These are phyloP conservation scores for Phylloporus sp. DNA, from an alignment of 1,284 basidiomycete species.

Conservation along the genomic window DNA sequence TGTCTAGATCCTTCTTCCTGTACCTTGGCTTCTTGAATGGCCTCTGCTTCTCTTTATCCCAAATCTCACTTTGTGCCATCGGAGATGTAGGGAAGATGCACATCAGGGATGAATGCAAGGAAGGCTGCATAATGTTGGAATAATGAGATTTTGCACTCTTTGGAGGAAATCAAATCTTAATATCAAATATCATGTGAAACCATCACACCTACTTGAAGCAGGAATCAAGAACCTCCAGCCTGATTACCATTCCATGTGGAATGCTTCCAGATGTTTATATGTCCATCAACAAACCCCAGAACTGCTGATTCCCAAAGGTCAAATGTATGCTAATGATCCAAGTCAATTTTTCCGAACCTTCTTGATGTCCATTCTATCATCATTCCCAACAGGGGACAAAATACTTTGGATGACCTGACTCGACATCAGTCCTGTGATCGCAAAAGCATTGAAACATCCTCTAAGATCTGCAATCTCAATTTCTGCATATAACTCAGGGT, in stretches of 20 bases:
- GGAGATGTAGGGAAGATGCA: slow-evolving; percentile 58
- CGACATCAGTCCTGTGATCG: slow-evolving; percentile 84
- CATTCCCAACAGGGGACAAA: slow-evolving; percentile 58
- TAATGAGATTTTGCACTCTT: slow-evolving; percentile 60
- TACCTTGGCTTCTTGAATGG: slow-evolving; percentile 65
- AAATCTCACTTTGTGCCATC: slow-evolving; percentile 70
- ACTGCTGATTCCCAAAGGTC: slow-evolving; percentile 46
- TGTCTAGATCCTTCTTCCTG: slow-evolving; percentile 84
- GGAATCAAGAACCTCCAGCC: slow-evolving; percentile 81
- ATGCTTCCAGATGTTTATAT: slow-evolving; percentile 69
- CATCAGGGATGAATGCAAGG: slow-evolving; percentile 21
- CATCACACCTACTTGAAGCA: slow-evolving; percentile 59
- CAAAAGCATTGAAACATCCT: slow-evolving; percentile 77
- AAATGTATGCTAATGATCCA: background rate
- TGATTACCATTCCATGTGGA: slow-evolving; percentile 73
- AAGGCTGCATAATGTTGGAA: slow-evolving; percentile 24
- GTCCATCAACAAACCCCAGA: slow-evolving; percentile 66
- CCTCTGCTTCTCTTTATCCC: slow-evolving; percentile 64
- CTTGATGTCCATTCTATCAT: slow-evolving; percentile 60
- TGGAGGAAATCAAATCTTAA: slow-evolving; percentile 65
- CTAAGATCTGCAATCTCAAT: slow-evolving; percentile 74
- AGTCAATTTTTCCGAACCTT: slow-evolving; percentile 44
- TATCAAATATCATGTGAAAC: too few relatives aligned
- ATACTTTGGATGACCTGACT: slow-evolving; percentile 80
- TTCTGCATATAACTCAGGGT: slow-evolving; percentile 38